A percentile compares a stretch with the other conserved stretches of the same genome.
Conservation (phyloP, 257 asterid genomes). For the Jasminum sambac region DNA sequence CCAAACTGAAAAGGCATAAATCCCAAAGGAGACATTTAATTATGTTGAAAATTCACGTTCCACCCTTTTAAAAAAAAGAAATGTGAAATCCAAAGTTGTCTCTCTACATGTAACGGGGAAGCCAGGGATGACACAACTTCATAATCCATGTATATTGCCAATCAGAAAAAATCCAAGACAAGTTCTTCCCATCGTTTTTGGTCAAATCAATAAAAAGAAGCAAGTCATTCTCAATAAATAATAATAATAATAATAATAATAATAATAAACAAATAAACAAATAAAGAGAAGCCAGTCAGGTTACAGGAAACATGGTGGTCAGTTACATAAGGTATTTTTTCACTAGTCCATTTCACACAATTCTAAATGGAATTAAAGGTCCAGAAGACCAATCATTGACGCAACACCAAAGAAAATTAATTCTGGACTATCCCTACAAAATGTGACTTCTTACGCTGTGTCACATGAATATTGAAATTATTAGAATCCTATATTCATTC, state of each 20-base stretch:
- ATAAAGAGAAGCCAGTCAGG: neutral
- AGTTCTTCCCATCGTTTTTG: neutral
- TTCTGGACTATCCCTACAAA: neutral
- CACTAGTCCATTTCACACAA: neutral
- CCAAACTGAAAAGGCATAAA: slow-evolving; percentile 53
- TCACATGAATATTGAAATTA: neutral
- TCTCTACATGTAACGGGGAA: slow-evolving; percentile 7
- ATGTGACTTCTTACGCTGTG: neutral
- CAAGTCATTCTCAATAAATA: too few species aligned
- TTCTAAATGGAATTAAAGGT: neutral
- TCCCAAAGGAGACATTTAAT: slow-evolving; percentile 18
- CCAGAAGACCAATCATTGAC: neutral
- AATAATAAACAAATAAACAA: too few species aligned
- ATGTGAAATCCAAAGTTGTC: slow-evolving; percentile 2
- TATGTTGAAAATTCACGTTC: slow-evolving; percentile 15
- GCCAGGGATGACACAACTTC: neutral
- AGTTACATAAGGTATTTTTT: neutral
- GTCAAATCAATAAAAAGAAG: neutral
- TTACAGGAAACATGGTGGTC: neutral
- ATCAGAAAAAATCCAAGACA: neutral
- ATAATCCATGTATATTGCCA: neutral
- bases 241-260: too few species aligned
- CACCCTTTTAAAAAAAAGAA: neutral
- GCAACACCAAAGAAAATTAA: neutral
- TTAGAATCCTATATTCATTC: neutral